Conservation (phyloP, 495 filamentous ascomycete genomes). For the Aspergillus panamensis region DNA sequence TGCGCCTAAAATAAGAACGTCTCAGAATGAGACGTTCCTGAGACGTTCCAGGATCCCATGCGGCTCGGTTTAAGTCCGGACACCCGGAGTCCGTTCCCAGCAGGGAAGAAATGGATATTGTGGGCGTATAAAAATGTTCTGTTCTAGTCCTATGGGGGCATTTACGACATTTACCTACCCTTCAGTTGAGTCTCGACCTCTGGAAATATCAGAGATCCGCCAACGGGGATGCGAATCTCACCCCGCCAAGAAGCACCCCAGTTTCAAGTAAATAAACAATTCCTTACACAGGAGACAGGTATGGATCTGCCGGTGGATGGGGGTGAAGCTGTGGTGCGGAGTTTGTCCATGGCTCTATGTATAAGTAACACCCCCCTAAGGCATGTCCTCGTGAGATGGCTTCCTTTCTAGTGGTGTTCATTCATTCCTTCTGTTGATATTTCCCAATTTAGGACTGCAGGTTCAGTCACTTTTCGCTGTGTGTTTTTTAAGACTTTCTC, state of each 20-base stretch:
- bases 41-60: constrained; percentile 1
- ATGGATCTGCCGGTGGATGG: not conserved
- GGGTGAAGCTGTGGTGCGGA: not conserved
- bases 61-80: not conserved
- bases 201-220: not conserved
- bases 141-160: not conserved
- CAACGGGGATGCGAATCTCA: not conserved
- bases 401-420: not conserved
- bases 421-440: constrained; percentile 13
- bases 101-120: not conserved
- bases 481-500: not conserved
- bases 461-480: constrained; percentile 14
- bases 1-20: too few relatives aligned
- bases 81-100: not conserved
- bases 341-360: not conserved
- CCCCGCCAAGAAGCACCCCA: constrained; percentile 10
- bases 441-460: constrained; percentile 15
- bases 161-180: not conserved
- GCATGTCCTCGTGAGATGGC: not conserved
- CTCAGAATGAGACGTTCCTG: too few relatives aligned
- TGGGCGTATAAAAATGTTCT: not conserved
- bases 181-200: not conserved
- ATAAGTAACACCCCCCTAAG: not conserved
- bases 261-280: constrained; percentile 13
- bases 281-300: constrained; percentile 1